phyloP scores from a whole-genome alignment of 2,329 filamentous ascomycete species.

The Ampelomyces quisqualis region DNA sequence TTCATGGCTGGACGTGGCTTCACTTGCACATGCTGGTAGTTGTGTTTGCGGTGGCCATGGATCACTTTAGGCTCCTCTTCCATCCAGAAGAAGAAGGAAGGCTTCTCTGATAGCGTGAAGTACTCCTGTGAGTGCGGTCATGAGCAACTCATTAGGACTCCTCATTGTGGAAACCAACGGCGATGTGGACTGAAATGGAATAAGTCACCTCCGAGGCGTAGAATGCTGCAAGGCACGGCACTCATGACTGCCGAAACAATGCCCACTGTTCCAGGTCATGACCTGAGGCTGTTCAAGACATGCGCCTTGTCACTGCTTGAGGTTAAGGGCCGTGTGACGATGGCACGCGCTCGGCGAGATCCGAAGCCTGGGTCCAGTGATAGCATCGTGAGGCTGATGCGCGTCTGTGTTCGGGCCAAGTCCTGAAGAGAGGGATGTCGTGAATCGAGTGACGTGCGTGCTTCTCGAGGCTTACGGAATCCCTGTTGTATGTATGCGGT shows the following conservation, averaged over 20 bases:
- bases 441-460: no score
- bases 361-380: slow-evolving; percentile 2
- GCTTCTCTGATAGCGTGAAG: no score
- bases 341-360: slow-evolving; percentile 10
- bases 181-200: neutral
- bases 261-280: slow-evolving; percentile 7
- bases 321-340: slow-evolving; percentile 17
- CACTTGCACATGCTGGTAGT: no score
- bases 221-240: slow-evolving; percentile 7
- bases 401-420: no score
- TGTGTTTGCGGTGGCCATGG: no score
- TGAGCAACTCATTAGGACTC: neutral
- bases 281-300: slow-evolving; percentile 10
- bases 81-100: no score
- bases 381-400: neutral
- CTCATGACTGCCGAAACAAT: slow-evolving; percentile 11
- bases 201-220: neutral
- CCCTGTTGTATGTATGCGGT: neutral
- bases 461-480: no score
- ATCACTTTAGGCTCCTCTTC: no score
- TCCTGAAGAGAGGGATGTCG: no score
- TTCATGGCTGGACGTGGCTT: neutral
- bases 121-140: neutral
- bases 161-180: neutral
- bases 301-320: slow-evolving; percentile 5